Percentiles rank a stretch among this genome's conserved stretches.
Evolutionary conservation across 2,329 filamentous ascomycete species (phyloP).

Genomic region (Aspergillus uvarum): DNA sequence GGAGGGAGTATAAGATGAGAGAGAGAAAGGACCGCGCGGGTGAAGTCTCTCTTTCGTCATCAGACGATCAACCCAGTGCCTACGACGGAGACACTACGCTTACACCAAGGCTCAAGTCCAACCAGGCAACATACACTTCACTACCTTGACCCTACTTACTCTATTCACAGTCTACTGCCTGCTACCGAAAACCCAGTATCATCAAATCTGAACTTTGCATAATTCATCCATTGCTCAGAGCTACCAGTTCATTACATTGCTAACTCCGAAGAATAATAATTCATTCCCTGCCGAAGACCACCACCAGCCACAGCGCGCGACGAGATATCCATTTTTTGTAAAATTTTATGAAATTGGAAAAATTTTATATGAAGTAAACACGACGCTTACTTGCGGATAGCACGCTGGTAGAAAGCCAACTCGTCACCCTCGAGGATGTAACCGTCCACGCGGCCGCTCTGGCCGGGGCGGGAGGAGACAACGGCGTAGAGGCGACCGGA

Average conservation of each 20-base stretch:
- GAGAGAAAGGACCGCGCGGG: too few species aligned
- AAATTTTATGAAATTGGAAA: slow-evolving; percentile 30
- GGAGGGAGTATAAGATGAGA: too few species aligned
- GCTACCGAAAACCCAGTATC: not conserved
- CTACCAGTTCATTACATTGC: not conserved
- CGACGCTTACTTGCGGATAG: slow-evolving; percentile 87
- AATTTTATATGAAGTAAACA: not conserved
- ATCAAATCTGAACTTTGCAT: not conserved
- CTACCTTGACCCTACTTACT: too few species aligned
- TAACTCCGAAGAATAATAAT: not conserved
- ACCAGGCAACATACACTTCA: too few species aligned
- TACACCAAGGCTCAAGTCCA: too few species aligned
- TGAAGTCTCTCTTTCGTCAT: too few species aligned
- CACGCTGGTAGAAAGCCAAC: slow-evolving; percentile 99
- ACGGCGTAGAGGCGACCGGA: slow-evolving; percentile 96
- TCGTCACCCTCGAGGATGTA: slow-evolving; percentile 99
- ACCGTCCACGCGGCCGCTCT: slow-evolving; percentile 94
- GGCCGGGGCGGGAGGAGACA: slow-evolving; percentile 87
- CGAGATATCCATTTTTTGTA: slow-evolving; percentile 10
- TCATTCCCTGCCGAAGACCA: not conserved
- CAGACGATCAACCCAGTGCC: too few species aligned
- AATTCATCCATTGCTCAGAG: not conserved
- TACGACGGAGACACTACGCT: too few species aligned
- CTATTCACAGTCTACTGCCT: too few species aligned
- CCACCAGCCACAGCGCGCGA: not conserved